phyloP scores from a whole-genome alignment of 192 early-diverging fungal genomes.

The Cladochytrium replicatum region DNA sequence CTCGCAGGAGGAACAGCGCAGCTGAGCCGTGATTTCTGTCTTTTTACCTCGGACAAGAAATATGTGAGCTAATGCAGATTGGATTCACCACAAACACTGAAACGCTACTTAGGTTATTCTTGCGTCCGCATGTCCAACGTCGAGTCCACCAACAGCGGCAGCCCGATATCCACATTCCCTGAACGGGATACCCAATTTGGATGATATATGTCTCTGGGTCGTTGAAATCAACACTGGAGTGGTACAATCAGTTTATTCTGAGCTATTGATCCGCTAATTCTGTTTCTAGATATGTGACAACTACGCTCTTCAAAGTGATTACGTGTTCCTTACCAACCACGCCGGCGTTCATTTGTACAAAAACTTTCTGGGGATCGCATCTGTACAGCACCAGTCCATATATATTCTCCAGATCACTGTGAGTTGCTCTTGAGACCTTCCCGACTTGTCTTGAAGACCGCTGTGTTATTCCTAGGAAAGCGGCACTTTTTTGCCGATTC shows the following conservation, averaged over 20 bases:
- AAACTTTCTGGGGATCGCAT: constrained; percentile 52
- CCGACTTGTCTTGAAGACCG: neutral
- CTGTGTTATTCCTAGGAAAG: constrained; percentile 34
- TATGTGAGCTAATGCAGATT: constrained; percentile 28
- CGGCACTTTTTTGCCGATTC: constrained; percentile 45
- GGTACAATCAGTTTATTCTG: constrained; percentile 21
- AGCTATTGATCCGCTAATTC: constrained; percentile 4
- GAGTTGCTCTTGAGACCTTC: neutral
- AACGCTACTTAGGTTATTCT: constrained; percentile 44
- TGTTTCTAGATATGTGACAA: constrained; percentile 41
- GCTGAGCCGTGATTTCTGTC: constrained; percentile 55
- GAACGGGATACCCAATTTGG: constrained; percentile 35
- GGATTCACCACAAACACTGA: neutral
- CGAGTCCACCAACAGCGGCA: constrained; percentile 13
- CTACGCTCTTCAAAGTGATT: constrained; percentile 45
- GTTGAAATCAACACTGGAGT: constrained; percentile 47
- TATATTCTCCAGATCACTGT: constrained; percentile 56
- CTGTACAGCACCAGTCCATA: constrained; percentile 62
- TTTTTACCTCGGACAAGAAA: constrained; percentile 43
- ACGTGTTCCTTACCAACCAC: constrained; percentile 54
- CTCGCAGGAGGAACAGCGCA: constrained; percentile 28
- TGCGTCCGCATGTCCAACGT: constrained; percentile 38
- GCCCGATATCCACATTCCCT: constrained; percentile 37
- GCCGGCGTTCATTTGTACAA: constrained; percentile 56
- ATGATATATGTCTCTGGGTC: constrained; percentile 58